phyloP scores from a whole-genome alignment of 2,329 filamentous ascomycete species.

The Escovopsis sp. region DNA sequence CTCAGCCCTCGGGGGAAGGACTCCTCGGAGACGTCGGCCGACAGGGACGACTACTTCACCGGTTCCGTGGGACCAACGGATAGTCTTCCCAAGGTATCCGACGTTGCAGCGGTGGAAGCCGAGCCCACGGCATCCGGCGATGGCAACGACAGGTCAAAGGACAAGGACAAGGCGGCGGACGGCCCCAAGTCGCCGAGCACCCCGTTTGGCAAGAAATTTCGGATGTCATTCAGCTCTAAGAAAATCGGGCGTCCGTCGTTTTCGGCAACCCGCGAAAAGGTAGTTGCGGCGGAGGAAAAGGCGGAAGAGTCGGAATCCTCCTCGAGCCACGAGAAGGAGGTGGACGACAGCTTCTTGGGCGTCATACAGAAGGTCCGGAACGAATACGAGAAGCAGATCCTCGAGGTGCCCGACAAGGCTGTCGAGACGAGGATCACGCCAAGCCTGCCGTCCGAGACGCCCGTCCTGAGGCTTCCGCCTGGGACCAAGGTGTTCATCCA shows the following conservation, averaged over 20 bases:
- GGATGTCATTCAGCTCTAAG: slow-evolving; percentile 71
- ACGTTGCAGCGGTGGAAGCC: slow-evolving; percentile 14
- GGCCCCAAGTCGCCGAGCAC: slow-evolving; percentile 44
- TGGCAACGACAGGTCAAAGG: slow-evolving; percentile 41
- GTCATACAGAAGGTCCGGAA: slow-evolving; percentile 58
- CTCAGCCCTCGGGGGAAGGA: slow-evolving; percentile 40
- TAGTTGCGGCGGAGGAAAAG: slow-evolving; percentile 62
- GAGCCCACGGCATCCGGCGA: slow-evolving; percentile 36
- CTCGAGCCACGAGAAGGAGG: slow-evolving; percentile 52
- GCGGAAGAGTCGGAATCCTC: slow-evolving; percentile 51
- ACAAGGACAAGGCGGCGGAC: slow-evolving; percentile 25
- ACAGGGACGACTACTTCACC: slow-evolving; percentile 67
- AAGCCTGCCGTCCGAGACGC: slow-evolving; percentile 58
- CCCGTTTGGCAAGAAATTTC: slow-evolving; percentile 75
- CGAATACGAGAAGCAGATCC: slow-evolving; percentile 55
- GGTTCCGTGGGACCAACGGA: slow-evolving; percentile 37
- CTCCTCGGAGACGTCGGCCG: slow-evolving; percentile 44
- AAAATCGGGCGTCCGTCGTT: slow-evolving; percentile 61
- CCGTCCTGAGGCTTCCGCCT: slow-evolving; percentile 56
- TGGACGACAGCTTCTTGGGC: slow-evolving; percentile 62
- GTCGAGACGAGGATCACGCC: slow-evolving; percentile 53
- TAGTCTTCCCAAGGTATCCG: slow-evolving; percentile 10
- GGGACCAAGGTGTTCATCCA: slow-evolving; percentile 55
- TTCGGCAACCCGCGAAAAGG: slow-evolving; percentile 48
- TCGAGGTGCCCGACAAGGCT: slow-evolving; percentile 36